Evolutionary conservation across 345 rosid genomes (phyloP).

Genomic region (Brassica incana): DNA sequence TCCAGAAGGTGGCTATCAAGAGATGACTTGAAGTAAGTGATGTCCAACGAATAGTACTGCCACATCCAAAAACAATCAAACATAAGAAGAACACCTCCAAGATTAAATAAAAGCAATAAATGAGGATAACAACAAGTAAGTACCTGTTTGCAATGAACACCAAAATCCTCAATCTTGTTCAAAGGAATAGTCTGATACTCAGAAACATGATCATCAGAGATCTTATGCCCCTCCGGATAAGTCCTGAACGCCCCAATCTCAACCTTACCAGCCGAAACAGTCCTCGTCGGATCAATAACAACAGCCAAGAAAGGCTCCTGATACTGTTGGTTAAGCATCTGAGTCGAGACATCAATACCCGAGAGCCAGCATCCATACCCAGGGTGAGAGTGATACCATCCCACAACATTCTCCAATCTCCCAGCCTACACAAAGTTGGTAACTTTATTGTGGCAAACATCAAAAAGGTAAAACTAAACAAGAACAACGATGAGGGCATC

Average conservation of each 20-base stretch:
- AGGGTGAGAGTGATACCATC: conserved; percentile 89
- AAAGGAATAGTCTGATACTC: conserved; percentile 97
- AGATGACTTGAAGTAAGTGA: conserved; percentile 94
- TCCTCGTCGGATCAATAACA: conserved; percentile 98
- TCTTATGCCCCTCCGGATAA: conserved; percentile 65
- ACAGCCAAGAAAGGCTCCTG: conserved; percentile 97
- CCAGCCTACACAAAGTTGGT: conserved; percentile 60
- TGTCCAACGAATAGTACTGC: conserved; percentile 92
- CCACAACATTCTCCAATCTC: conserved; percentile 92
- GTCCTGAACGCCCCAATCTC: conserved; percentile 99
- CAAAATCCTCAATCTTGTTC: conserved; percentile 47
- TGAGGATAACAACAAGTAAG: background rate
- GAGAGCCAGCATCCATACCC: conserved; percentile 99
- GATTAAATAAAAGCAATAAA: background rate
- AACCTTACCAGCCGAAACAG: conserved; percentile 99
- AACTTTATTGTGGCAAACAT: too few relatives aligned
- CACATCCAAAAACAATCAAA: conserved; percentile 22
- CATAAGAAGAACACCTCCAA: conserved; percentile 10
- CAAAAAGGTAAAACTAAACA: too few relatives aligned
- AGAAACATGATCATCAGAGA: conserved; percentile 36
- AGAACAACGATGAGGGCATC: background rate
- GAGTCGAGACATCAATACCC: conserved; percentile 96
- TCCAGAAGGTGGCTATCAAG: conserved; percentile 97
- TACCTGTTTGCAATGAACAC: conserved; percentile 93
- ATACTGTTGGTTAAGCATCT: conserved; percentile 95